Percentiles rank a stretch among this genome's conserved stretches.
phyloP scores from a whole-genome alignment of 2,329 filamentous ascomycete species.

The Anthostomella pinea region DNA sequence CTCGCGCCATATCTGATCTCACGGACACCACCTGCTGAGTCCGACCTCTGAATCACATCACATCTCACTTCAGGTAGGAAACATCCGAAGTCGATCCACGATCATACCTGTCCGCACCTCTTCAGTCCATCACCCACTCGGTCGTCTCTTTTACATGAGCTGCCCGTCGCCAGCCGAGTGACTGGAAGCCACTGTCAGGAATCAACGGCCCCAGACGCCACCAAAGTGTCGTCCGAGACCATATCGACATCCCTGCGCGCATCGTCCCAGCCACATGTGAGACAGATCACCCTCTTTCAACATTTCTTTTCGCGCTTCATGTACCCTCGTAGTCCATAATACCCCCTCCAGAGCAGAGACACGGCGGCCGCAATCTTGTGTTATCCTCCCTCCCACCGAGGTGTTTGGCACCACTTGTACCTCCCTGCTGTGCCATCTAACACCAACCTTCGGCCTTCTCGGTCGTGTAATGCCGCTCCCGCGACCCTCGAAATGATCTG shows the following conservation, averaged over 20 bases:
- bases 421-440: conserved; percentile 18
- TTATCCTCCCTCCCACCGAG: conserved; percentile 7
- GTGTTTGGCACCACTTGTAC: conserved; percentile 10
- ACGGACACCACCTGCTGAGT: too few species aligned
- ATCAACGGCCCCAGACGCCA: conserved; percentile 23
- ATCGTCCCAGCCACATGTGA: conserved; percentile 17
- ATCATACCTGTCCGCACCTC: too few species aligned
- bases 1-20: too few species aligned
- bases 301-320: conserved; percentile 8
- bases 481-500: conserved; percentile 21
- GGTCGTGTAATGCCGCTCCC: conserved; percentile 22
- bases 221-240: conserved; percentile 12
- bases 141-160: too few species aligned
- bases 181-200: conserved; percentile 16
- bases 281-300: conserved; percentile 19
- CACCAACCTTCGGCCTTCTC: conserved; percentile 13
- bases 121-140: too few species aligned
- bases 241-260: conserved; percentile 12
- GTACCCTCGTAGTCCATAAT: conserved; percentile 13
- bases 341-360: conserved; percentile 15
- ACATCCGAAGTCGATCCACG: too few species aligned
- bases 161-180: too few species aligned
- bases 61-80: too few species aligned
- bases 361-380: conserved; percentile 1
- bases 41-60: too few species aligned